Evolutionary conservation across 768 basidiomycete genomes (phyloP).

Genomic region (Suillus tomentosus): DNA sequence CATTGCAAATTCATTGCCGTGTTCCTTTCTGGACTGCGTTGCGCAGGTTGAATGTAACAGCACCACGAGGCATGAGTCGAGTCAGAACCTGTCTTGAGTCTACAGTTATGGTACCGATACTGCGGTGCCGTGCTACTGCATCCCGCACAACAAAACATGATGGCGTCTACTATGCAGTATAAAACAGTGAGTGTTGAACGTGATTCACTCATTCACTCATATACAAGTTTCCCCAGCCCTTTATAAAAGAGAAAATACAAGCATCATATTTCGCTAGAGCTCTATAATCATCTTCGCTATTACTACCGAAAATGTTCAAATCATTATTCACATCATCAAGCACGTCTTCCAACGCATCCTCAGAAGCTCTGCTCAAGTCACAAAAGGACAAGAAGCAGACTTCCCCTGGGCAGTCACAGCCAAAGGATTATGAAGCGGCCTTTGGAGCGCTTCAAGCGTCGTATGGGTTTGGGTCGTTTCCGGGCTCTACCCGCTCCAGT

Average conservation of each 20-base stretch:
- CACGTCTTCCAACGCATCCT: neutral
- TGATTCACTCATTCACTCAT: neutral
- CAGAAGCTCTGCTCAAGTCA: conserved; percentile 5
- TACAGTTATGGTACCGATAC: neutral
- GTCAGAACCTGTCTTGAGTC: neutral
- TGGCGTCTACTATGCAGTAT: neutral
- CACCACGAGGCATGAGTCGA: neutral
- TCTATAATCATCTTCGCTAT: neutral
- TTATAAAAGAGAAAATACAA: neutral
- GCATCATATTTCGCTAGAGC: neutral
- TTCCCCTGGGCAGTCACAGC: conserved; percentile 1
- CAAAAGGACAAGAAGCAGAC: conserved; percentile 2
- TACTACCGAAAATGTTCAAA: conserved; percentile 1
- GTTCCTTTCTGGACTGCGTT: neutral
- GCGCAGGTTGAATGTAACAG: neutral
- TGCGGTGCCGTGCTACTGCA: neutral
- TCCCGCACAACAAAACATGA: neutral
- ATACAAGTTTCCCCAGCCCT: neutral
- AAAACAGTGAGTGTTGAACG: neutral
- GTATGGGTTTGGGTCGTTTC: conserved; percentile 5
- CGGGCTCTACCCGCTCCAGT: neutral
- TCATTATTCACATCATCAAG: neutral
- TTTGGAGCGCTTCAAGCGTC: conserved; percentile 8
- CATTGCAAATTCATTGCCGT: neutral
- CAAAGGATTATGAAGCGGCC: conserved; percentile 11